These are phyloP conservation scores for Diaporthe citriasiana DNA, from an alignment of 2,329 filamentous ascomycete genomes.

Conservation along the genomic window DNA sequence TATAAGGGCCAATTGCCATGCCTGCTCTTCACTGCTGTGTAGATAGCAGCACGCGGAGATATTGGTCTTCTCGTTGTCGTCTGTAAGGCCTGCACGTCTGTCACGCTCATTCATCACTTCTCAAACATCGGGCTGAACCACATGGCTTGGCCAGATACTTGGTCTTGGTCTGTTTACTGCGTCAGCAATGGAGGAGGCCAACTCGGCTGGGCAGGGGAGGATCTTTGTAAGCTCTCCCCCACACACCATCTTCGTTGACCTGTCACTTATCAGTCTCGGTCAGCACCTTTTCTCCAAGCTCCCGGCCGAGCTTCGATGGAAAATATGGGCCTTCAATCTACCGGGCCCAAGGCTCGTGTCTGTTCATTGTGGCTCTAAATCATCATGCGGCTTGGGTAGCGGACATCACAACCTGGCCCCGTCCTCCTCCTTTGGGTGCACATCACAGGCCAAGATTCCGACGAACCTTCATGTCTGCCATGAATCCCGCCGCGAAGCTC, in stretches of 20 bases:
- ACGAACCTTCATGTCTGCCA: conserved; percentile 61
- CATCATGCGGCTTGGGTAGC: conserved; percentile 31
- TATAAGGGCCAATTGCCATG: conserved; percentile 20
- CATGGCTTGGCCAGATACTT: conserved; percentile 19
- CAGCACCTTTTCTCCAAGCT: conserved; percentile 60
- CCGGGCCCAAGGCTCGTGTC: conserved; percentile 60
- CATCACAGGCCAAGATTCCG: conserved; percentile 58
- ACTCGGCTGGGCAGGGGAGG: conserved; percentile 27
- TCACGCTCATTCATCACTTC: conserved; percentile 8
- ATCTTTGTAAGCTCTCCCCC: conserved; percentile 37
- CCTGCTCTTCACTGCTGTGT: conserved; percentile 6
- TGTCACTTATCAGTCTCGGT: conserved; percentile 23
- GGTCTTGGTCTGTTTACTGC: conserved; percentile 1
- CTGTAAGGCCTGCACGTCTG: neutral
- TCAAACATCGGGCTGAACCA: conserved; percentile 14
- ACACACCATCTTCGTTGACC: neutral
- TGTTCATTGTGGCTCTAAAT: conserved; percentile 56
- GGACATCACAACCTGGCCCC: neutral
- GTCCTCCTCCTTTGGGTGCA: conserved; percentile 53
- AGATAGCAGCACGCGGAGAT: neutral
- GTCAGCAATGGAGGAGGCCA: conserved; percentile 3
- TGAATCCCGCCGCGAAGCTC: conserved; percentile 61
- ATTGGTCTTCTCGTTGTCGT: neutral
- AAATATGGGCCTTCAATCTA: conserved; percentile 62
- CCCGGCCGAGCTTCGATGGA: conserved; percentile 62